Evolutionary conservation across 164 flowering plant genomes (phyloP), one percentile per base, ranked within the genome.

Genomic region (Nelumbo lutea): DNA sequence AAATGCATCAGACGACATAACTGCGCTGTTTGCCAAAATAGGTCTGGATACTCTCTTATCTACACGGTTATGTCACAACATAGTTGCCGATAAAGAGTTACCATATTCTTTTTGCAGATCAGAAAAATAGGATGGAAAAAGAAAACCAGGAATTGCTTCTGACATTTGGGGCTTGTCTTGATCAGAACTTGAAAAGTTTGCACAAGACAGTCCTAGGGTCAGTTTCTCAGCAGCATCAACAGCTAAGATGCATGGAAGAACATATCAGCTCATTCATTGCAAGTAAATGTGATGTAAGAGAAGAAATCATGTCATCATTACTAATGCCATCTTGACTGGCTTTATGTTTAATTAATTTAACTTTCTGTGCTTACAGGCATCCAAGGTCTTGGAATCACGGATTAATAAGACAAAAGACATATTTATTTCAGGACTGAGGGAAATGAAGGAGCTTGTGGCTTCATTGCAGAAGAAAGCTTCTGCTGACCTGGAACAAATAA

Each of bases 211-310:
- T 90, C 65, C 62, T 85, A 6, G 84, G 85, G 9, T 89, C 91
- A 52, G 79, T 90, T 78, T 83, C 88, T 48, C 88, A 89, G 74
- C 98, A 90, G 66, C 88, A 88, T 73, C 87, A 87, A 67, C 88
- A 89, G 50, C 71, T 93, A 64, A 84, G 79, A 80, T 73, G 80
- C 75, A 83, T 89, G 84, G 93, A 87, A 80, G 93, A 90, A 62
- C 77, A 80, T 70, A 67, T 73, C 7, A 42, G 73, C 65, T 81
- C 88, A 60, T 88, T 89, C 78, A 81, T 89, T 78, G 89, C 90
- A 9, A 80, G 85, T 71, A 93, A 89, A 84, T 80, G 69, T 67
- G 89, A 89, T 78, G 96, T 93, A 85, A 83, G 88, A 61, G 68
- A 74, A 45, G 9, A 56, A 27, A 65, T 9, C 38, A 11, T 56